These are phyloP conservation scores for Kazachstania psychrophila DNA, from an alignment of 805 yeast species.

Conservation along the genomic window DNA sequence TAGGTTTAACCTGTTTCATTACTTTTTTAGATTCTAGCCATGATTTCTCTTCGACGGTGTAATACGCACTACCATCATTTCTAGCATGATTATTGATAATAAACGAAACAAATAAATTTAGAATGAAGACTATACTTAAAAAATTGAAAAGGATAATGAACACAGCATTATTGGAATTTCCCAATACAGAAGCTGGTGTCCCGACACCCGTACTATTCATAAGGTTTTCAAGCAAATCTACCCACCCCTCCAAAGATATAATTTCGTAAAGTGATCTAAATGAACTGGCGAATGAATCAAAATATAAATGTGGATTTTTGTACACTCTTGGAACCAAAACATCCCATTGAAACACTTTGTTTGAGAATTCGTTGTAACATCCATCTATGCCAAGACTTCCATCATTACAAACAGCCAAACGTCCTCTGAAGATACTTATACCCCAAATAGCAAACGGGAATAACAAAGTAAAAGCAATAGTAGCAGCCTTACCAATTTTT, in stretches of 20 bases:
- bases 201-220: constrained; percentile 68
- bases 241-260: constrained; percentile 91
- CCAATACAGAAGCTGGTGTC: constrained; percentile 44
- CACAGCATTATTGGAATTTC: constrained; percentile 61
- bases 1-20: constrained; percentile 45
- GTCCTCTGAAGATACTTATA: constrained; percentile 61
- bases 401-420: constrained; percentile 67
- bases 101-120: constrained; percentile 81
- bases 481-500: constrained; percentile 60
- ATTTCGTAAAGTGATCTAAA: constrained; percentile 69
- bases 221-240: constrained; percentile 58
- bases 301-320: constrained; percentile 50
- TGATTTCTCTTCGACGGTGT: constrained; percentile 70
- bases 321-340: constrained; percentile 66
- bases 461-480: constrained; percentile 60
- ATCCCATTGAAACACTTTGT: constrained; percentile 63
- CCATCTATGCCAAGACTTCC: constrained; percentile 32
- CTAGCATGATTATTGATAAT: constrained; percentile 75
- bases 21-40: constrained; percentile 79
- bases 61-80: constrained; percentile 76
- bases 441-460: constrained; percentile 94
- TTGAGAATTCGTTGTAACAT: constrained; percentile 58
- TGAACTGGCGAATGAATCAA: constrained; percentile 58
- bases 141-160: constrained; percentile 71
- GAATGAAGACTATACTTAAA: constrained; percentile 68